Evolutionary conservation across 2,329 filamentous ascomycete genomes (phyloP), one percentile per base, ranked within the genome.

Genomic region (Verticillium isaacii): DNA sequence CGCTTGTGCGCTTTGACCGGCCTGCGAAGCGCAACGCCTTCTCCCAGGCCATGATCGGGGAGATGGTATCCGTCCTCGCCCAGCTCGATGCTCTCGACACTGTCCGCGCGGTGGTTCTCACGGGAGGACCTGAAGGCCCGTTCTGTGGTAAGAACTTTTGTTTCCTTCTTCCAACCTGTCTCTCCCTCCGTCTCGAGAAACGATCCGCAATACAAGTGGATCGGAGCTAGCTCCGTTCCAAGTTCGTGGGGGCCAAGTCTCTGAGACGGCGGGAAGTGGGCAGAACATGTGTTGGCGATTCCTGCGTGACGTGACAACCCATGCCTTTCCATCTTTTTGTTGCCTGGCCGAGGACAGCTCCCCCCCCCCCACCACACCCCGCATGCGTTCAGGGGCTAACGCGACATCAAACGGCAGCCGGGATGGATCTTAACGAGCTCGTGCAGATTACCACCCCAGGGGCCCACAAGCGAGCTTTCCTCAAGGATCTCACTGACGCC

Each of bases 21-120:
- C 84, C 82, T 2, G 75, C 77, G 56, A 86, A 87, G 70, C 77
- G 83, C 61, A 88, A 87, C 75, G 84, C 85, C 11, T 79, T 87
- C 62, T 86, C 83, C 2, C 74, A 78, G 60, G 70, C 71, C 56
- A 79, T 86, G 73, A 80, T 84, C 65, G 67, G 70, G 61, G 75
- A 83, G 56, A 71, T 85, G 5, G 68, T 78, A 17, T 64, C 58
- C 11, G 66, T 63, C 39, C 57, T 65, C 32, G 32, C 29, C 34
- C 60, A 64, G 12, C 62, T 65, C 56, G 62, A 65, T 34, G 59
- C 62, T 52, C 29, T 59, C 34, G 60, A 64, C n/a, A 12, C 58
- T n/a, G 69, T 78, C 55, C 70, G 71, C 41, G 76, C 68, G 29
- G 71, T 79, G 23, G 69, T 79, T 32, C 61, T 79, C 39, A 74